Percentiles rank a stretch among this genome's conserved stretches.
Evolutionary conservation across 2,329 filamentous ascomycete genomes (phyloP).

Genomic region (Coleophoma crateriformis): DNA sequence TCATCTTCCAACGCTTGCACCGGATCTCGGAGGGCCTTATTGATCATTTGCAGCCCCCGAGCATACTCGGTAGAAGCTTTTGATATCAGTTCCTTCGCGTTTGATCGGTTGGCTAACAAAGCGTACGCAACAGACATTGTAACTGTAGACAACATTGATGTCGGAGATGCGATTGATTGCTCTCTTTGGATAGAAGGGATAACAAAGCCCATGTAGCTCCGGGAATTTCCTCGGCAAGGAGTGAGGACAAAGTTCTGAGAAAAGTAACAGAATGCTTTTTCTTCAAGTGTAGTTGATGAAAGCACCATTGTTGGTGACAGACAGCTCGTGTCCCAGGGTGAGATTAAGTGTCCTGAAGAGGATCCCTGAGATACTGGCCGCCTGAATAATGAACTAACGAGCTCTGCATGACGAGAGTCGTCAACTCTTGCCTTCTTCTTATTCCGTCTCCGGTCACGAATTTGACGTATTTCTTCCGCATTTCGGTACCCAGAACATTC

Average conservation of each 20-base stretch:
- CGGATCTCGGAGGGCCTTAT: not conserved
- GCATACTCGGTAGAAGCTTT: not conserved
- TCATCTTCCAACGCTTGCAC: not conserved
- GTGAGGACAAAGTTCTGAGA: not conserved
- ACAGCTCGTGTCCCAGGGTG: not conserved
- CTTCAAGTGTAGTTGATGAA: not conserved
- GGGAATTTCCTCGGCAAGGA: not conserved
- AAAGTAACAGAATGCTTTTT: not conserved
- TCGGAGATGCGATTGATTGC: not conserved
- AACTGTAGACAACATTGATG: not conserved
- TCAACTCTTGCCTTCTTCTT: not conserved
- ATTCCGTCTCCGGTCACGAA: not conserved
- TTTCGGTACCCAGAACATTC: not conserved
- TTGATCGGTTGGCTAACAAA: not conserved
- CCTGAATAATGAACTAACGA: not conserved
- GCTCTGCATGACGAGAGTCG: not conserved
- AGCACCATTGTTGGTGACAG: not conserved
- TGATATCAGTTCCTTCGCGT: not conserved
- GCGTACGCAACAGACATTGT: not conserved
- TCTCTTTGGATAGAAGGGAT: not conserved
- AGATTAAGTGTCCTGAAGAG: not conserved
- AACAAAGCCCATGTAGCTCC: not conserved
- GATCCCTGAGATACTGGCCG: not conserved
- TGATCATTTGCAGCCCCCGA: not conserved
- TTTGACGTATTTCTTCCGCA: not conserved